Conservation (phyloP, 495 filamentous ascomycete genomes). For the Cairneyella variabilis region DNA sequence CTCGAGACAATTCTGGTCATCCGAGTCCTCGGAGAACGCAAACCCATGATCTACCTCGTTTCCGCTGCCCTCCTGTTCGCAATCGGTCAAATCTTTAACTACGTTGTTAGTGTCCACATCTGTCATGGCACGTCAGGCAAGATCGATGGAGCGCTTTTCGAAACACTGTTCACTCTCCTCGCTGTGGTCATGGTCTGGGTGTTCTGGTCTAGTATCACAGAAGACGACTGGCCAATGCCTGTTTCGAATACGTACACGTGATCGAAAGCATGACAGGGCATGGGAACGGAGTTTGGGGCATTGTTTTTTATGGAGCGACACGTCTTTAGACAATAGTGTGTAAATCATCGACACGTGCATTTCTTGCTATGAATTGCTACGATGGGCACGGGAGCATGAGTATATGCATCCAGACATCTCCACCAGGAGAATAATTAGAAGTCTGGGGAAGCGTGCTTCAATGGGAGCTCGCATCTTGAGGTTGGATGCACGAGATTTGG, state of each 20-base stretch:
- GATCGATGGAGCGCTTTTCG: conserved; percentile 90
- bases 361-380: conserved; percentile 11
- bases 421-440: not conserved
- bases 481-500: conserved; percentile 12
- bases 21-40: conserved; percentile 74
- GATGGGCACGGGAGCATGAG: conserved; percentile 6
- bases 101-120: conserved; percentile 85
- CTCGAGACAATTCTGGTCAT: conserved; percentile 82
- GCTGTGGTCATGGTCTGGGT: conserved; percentile 80
- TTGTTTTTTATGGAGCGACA: conserved; percentile 12
- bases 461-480: not conserved
- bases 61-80: conserved; percentile 77
- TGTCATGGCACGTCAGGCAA: conserved; percentile 76
- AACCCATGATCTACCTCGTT: conserved; percentile 82
- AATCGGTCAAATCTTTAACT: conserved; percentile 91
- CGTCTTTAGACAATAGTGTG: conserved; percentile 24
- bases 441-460: conserved; percentile 7
- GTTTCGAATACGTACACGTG: conserved; percentile 28
- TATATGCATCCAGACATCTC: conserved; percentile 7
- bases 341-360: conserved; percentile 10
- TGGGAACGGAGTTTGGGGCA: conserved; percentile 24
- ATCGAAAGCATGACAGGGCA: conserved; percentile 10
- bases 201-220: conserved; percentile 99
- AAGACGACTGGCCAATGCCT: conserved; percentile 94
- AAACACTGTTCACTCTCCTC: conserved; percentile 86